Evolutionary conservation across 164 flowering plant species (phyloP), one percentile per base, ranked within the genome.

Genomic region (grape (Vitis vinifera)): DNA sequence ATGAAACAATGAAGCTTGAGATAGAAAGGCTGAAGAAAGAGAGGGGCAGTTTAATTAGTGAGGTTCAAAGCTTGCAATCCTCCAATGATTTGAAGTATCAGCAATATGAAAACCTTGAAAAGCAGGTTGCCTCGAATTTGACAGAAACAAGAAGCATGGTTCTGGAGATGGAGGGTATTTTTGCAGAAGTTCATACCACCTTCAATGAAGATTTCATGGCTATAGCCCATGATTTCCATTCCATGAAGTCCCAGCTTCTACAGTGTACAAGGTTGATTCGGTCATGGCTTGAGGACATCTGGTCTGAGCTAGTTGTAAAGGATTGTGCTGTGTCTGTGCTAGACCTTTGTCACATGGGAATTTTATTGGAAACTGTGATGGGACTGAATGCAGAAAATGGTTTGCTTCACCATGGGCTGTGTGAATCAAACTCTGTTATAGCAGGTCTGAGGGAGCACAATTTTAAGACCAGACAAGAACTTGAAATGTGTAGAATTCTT

Each of bases 291-390:
- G 98, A 91, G 80, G 93, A 93, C 19, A 72, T 87, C 51, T 95
- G 94, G 94, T 88, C 94, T n/a, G 95, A 93, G 73, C 88, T 91
- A 52, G 79, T 95, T 70, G 77, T 72, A 27, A 93, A 90, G 79
- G 99, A 91, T 69, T 89, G 92, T 81, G 92, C 92, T 55, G 60
- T 93, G 44, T 91, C 98, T 51, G 91, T 89, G 48, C 70, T 95
- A 59, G 97, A 91, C 79, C 87, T 90, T 10, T 95, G 99, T 75
- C 97, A 95, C 78, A 86, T 87, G 82, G 98, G 97, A 27, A 80
- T 90, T 72, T 66, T 95, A 65, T 75, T 90, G 84, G 98, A 95
- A 82, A 80, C 91, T 15, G 91, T 83, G 16, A 87, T 82, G 49
- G 90, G 97, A 37, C 64, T 90, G 71, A 90, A 95, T 82, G 92